phyloP scores from a whole-genome alignment of 345 rosid genomes.

The Eucalyptus marginata region DNA sequence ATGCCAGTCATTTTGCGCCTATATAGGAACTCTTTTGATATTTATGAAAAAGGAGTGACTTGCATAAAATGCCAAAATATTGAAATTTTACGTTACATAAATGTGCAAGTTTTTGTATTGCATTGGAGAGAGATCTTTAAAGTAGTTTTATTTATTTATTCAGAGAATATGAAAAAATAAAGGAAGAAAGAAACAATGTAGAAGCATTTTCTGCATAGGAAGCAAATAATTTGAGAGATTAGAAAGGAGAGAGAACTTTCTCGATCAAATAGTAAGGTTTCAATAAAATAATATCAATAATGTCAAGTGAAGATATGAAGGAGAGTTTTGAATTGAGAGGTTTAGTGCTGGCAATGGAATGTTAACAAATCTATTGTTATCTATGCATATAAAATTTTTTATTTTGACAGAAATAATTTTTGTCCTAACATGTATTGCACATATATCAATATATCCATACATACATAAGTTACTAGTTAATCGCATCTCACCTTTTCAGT shows the following conservation, averaged over 20 bases:
- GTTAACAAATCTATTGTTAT: neutral
- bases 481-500: accelerated
- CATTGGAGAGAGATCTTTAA: neutral
- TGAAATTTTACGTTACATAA: neutral
- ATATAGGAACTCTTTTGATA: too few relatives aligned
- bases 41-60: neutral
- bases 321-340: neutral
- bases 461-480: too few relatives aligned
- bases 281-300: neutral
- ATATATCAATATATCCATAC: too few relatives aligned
- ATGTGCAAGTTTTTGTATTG: too few relatives aligned
- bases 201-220: neutral
- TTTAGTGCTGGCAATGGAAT: neutral
- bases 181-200: neutral
- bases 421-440: too few relatives aligned
- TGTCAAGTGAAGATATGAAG: neutral
- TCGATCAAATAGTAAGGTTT: too few relatives aligned
- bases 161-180: neutral
- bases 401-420: too few relatives aligned
- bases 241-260: neutral
- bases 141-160: too few relatives aligned
- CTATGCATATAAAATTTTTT: too few relatives aligned
- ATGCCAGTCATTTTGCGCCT: accelerated
- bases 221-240: neutral
- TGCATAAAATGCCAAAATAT: too few relatives aligned